Base-by-base conservation (phyloP, 1,139 yeast species). In the Scheffersomyces cryptocercus region DNA sequence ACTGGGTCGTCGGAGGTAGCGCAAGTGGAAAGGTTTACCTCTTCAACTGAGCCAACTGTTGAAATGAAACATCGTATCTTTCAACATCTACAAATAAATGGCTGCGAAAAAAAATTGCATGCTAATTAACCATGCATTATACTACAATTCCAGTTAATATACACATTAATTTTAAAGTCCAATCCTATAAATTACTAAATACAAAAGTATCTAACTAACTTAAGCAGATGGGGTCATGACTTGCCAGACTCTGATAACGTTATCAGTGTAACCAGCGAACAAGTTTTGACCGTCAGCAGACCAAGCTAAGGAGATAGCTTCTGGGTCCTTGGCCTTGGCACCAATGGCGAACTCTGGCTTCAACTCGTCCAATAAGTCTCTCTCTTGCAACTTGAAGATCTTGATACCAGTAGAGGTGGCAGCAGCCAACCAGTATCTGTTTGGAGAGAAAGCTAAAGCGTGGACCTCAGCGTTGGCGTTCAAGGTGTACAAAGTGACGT, bases 361-460 rank as follows among this genome's bases (percentile, higher is more conserved):
- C 79, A 93, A 88, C 83, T 93, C 98, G 72, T 93, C 99, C 78
- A 91, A 90, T 75, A 91, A 82, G 65, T 81, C 79, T 81, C 96
- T 87, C 81, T 88, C 93, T 81, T 90, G 96, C 75, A 93, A 86
- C 85, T 91, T 90, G 89, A 85, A 93, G 84, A 95, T 87, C 90
- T 90, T 91, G 82, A 95, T 89, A 70, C 97, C 95, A 62, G 97
- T 79, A 61, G 97, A 81, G 66, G 99, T 93, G 70, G 99, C 99
- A 79, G 98, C 99, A 74, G 97, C 95, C 76, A 95, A 88, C 99
- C 99, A 93, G 95, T 89, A 95, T 87, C 99, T 91, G 96, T 89
- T 88, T 79, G 99, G 99, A 74, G 99, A 91, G 96, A 93, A 95
- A 67, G 97, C 96, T 73, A 93, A 85, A 72, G 97, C 95, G 78